Percentiles rank a stretch among this genome's conserved stretches.
phyloP scores from a whole-genome alignment of 768 basidiomycete genomes.

The Multifurca ochricompacta region DNA sequence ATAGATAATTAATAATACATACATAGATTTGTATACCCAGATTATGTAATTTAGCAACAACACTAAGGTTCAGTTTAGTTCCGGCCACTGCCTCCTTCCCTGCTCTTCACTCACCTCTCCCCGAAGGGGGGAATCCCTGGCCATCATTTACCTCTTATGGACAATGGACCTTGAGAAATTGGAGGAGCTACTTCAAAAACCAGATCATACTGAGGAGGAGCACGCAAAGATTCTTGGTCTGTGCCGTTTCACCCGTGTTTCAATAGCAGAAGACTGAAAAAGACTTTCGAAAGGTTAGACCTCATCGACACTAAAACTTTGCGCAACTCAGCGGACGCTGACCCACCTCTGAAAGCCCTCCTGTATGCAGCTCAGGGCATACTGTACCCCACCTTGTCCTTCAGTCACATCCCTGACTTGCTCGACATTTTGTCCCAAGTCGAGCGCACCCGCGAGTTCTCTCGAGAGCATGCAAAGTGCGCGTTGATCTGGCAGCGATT shows the following conservation, averaged over 20 bases:
- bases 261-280: background rate
- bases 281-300: constrained; percentile 5
- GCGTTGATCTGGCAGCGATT: constrained; percentile 13
- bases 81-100: too few relatives aligned
- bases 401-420: constrained; percentile 12
- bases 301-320: constrained; percentile 6
- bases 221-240: constrained; percentile 3
- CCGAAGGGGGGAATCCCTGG: too few relatives aligned
- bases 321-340: background rate
- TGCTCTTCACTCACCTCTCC: too few relatives aligned
- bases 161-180: constrained; percentile 10
- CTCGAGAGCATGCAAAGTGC: constrained; percentile 12
- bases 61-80: too few relatives aligned
- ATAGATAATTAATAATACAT: too few relatives aligned
- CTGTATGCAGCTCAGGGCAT: constrained; percentile 7
- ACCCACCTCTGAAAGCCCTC: constrained; percentile 3
- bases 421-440: constrained; percentile 18
- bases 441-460: constrained; percentile 15
- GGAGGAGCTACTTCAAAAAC: constrained; percentile 6
- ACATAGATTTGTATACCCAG: too few relatives aligned
- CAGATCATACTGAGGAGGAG: constrained; percentile 7
- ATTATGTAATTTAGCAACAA: too few relatives aligned
- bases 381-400: constrained; percentile 9
- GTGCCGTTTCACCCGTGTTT: background rate
- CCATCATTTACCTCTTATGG: background rate